Base-by-base conservation (phyloP, 1,139 yeast genomes). In the Taiozyma sp. region DNA sequence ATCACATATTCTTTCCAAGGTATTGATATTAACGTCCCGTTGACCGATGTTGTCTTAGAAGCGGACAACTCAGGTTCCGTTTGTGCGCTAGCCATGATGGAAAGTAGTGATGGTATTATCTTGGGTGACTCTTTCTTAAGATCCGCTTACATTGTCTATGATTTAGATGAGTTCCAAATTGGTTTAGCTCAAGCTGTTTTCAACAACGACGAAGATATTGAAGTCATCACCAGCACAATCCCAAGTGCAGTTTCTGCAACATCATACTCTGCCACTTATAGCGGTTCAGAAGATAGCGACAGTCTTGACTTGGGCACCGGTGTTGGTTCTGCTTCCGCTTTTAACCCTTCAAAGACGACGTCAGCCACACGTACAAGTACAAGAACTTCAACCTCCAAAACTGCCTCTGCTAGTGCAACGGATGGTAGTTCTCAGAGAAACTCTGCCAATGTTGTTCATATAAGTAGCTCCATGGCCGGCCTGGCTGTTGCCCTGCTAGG, bases 51-150 rank as follows among this genome's bases (percentile, higher is more conserved):
- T 38, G 49, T 56, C 10, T 46, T 50, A 28, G 16, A 44, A 0
- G 48, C 51, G 3, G 56, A 52, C 45, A 24, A 28, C 9, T 19
- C 51, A 7, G 54, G 55, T 8, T 36, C 55, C 19, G 60, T 61
- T 22, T 74, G 78, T 63, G 69, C 65, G 3, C 53, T 74, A 22
- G 71, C 71, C 8, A 51, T 75, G 7, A 54, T 67, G 28, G 56
- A 63, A 24, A 64, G 64, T 28, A 68, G 62, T 43, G 63, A 61
- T 34, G 54, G 65, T 1, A 64, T 69, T 47, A 71, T 81, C 16
- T 65, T 89, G 14, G 97, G 97, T 45, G 96, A 88, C 66, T 78
- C 84, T 34, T 83, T 89, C 69, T 70, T 91, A 61, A 76, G 89
- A 54, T 74, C 80, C 49, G 91, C 88, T 9, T 90, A 90, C 65